A percentile compares a stretch with the other conserved stretches of the same genome.
phyloP scores from a whole-genome alignment of 225 moss, liverwort and hornwort genomes.

The Pleurozium schreberi region DNA sequence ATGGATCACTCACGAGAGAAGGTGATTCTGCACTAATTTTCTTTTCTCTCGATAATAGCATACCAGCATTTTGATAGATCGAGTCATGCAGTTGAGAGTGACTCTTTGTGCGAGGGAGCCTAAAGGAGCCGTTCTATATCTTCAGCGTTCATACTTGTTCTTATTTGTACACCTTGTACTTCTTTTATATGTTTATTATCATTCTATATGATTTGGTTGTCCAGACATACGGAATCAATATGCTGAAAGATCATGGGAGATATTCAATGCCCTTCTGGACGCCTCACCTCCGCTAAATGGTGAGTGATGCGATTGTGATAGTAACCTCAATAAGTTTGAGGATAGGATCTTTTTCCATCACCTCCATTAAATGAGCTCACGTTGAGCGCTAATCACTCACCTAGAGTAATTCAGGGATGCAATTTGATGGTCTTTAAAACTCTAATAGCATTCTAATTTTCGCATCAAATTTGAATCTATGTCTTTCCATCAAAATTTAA shows the following conservation, averaged over 20 bases:
- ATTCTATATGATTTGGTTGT: neutral
- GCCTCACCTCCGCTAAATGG: slow-evolving; percentile 58
- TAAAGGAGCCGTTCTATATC: neutral
- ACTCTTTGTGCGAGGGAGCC: neutral
- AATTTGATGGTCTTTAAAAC: neutral
- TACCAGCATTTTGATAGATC: neutral
- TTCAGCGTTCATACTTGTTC: neutral
- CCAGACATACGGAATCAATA: slow-evolving; percentile 65
- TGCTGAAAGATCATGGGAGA: slow-evolving; percentile 72
- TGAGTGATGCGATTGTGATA: neutral
- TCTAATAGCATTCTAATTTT: neutral
- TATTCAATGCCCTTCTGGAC: slow-evolving; percentile 55
- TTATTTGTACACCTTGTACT: neutral
- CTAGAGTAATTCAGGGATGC: neutral
- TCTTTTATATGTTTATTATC: neutral
- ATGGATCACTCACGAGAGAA: slow-evolving; percentile 94
- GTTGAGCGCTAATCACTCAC: neutral
- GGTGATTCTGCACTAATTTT: slow-evolving; percentile 11
- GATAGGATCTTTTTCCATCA: neutral
- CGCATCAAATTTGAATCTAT: neutral
- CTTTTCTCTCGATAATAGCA: neutral
- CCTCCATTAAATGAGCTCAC: neutral
- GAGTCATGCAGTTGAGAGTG: neutral
- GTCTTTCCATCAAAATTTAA: neutral
- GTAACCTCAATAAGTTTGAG: neutral